Evolutionary conservation across 2,329 filamentous ascomycete genomes (phyloP).

Genomic region (Ophiocordyceps camponoti-floridani): DNA sequence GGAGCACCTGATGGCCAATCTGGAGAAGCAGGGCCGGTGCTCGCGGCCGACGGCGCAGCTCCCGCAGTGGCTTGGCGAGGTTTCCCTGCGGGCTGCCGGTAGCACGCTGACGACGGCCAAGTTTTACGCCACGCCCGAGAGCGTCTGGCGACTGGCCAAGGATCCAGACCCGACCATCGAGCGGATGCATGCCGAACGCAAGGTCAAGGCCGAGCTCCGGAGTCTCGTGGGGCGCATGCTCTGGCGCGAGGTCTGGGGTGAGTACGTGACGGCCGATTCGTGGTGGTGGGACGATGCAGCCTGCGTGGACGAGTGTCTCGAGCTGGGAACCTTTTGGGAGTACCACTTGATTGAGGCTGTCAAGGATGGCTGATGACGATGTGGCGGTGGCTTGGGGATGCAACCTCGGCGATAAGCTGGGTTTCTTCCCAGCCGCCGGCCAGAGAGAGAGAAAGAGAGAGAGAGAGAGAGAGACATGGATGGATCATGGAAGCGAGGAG

Average conservation of each 20-base stretch:
- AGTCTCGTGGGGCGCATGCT: constrained; percentile 35
- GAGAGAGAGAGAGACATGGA: background rate
- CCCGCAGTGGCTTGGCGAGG: constrained; percentile 39
- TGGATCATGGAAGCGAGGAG: background rate
- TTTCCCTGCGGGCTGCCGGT: constrained; percentile 27
- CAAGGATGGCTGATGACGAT: constrained; percentile 15
- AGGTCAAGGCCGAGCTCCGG: constrained; percentile 27
- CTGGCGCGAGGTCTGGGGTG: constrained; percentile 44
- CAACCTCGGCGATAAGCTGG: background rate
- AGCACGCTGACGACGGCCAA: constrained; percentile 28
- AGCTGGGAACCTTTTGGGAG: constrained; percentile 38
- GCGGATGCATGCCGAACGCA: constrained; percentile 8
- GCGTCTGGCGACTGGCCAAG: constrained; percentile 6
- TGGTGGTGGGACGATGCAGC: constrained; percentile 47
- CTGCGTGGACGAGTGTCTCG: constrained; percentile 35
- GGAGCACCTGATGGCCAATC: constrained; percentile 36
- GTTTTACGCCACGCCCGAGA: constrained; percentile 26
- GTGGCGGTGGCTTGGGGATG: background rate
- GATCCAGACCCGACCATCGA: constrained; percentile 9
- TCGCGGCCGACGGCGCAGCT: constrained; percentile 39
- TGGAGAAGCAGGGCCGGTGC: constrained; percentile 41
- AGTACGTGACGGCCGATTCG: constrained; percentile 24
- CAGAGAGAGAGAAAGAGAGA: background rate
- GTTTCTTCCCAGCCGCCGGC: background rate
- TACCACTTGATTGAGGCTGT: constrained; percentile 38